Base-by-base conservation (phyloP, 106 monocot species). In the Platanthera zijinensis region DNA sequence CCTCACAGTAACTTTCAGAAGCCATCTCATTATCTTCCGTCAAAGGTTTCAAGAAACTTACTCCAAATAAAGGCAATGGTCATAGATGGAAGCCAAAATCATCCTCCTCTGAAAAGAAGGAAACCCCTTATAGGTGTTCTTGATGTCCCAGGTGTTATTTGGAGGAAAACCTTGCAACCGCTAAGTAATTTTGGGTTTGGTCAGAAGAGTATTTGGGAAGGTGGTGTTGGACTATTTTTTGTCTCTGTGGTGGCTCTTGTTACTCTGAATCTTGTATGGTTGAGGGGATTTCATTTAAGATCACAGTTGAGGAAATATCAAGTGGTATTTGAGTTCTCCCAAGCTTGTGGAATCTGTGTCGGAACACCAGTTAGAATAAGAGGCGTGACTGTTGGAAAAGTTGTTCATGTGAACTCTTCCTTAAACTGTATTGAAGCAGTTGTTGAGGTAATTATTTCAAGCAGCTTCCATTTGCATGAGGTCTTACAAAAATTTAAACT, bases 131-230 rank as follows among this genome's bases (percentile, higher is more conserved):
- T 69, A 8, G 32, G 22, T 3, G 46, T 75, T 75, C 54, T 75
- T 28, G 80, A 81, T 48, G 80, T 48, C 15, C 80, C 75, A 4
- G 2, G 11, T 15, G 69, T 83, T 15, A 74, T 91, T 2, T 91
- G 91, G 91, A 83, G 61, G 74, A 52, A 71, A 67, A 84, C 86
- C 14, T 73, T 85, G 80, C 88, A 84, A 54, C 91, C 91, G 1
- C 69, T 91, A 59, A 88, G 86, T 51, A 80, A 91, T 72, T 91
- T 91, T 52, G 91, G 91, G 51, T 91, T 88, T 59, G 91, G 91
- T 0, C 63, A 77, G 45, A 82, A 84, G 82, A 91, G 91, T 82
- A 80, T 91, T 52, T 91, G 91, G 91, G 91, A 91, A 69, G 91
- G 91, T 13, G 91, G 91, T 28, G 88, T 91, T 52, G 91, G 91